phyloP scores from a whole-genome alignment of 441 rosid species.

The Hura crepitans region DNA sequence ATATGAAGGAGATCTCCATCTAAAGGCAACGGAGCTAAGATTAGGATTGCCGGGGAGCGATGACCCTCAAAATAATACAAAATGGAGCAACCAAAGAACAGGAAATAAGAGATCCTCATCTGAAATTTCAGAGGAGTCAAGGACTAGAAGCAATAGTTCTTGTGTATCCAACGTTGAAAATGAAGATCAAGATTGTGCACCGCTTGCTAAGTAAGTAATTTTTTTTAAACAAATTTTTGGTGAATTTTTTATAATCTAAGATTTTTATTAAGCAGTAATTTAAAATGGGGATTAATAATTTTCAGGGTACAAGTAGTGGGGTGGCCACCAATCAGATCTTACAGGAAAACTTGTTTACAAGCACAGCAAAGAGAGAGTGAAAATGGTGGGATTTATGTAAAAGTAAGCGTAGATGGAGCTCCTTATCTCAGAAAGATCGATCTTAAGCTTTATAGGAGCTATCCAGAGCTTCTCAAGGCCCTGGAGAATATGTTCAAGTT shows the following conservation, averaged over 20 bases:
- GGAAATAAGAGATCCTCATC: slow-evolving; percentile 53
- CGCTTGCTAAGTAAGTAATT: slow-evolving; percentile 34
- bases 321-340: slow-evolving; percentile 81
- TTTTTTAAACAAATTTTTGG: background rate
- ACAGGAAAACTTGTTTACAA: slow-evolving; percentile 51
- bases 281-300: background rate
- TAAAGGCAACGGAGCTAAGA: slow-evolving; percentile 79
- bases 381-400: slow-evolving; percentile 46
- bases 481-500: slow-evolving; percentile 69
- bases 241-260: background rate
- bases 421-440: slow-evolving; percentile 82
- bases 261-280: background rate
- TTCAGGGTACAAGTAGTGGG: slow-evolving; percentile 76
- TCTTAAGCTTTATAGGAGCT: slow-evolving; percentile 53
- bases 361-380: slow-evolving; percentile 45
- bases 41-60: slow-evolving; percentile 69
- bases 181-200: slow-evolving; percentile 21
- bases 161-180: slow-evolving; percentile 24
- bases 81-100: slow-evolving; percentile 23
- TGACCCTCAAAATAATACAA: slow-evolving; percentile 30
- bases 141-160: slow-evolving; percentile 19
- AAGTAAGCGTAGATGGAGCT: slow-evolving; percentile 86
- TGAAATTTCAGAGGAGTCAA: slow-evolving; percentile 25
- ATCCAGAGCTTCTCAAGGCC: slow-evolving; percentile 57
- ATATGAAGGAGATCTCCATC: slow-evolving; percentile 47